These are phyloP conservation scores for Neonectria magnoliae DNA, from an alignment of 2,329 filamentous ascomycete species.

Conservation along the genomic window DNA sequence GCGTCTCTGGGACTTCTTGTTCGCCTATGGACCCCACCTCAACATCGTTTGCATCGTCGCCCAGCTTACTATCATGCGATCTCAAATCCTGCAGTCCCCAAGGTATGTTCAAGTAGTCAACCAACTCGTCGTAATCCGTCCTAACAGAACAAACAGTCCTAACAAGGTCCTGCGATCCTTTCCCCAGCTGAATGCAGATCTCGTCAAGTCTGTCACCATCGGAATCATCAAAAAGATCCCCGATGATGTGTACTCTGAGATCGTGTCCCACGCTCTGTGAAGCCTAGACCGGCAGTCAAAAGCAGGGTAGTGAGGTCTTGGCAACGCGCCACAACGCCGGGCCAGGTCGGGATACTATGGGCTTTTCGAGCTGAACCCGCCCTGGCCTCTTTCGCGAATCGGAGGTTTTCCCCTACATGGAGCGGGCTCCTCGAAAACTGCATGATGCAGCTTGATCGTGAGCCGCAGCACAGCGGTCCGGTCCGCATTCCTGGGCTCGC, in stretches of 20 bases:
- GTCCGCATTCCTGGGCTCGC: conserved; percentile 12
- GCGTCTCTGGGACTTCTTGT: conserved; percentile 94
- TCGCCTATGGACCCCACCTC: conserved; percentile 93
- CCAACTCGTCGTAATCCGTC: background rate
- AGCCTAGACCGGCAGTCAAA: background rate
- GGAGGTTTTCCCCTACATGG: conserved; percentile 24
- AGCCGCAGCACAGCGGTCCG: conserved; percentile 7
- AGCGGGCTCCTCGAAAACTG: background rate
- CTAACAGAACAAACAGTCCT: conserved; percentile 68
- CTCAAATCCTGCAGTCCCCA: conserved; percentile 82
- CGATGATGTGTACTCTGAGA: conserved; percentile 87
- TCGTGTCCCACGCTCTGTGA: conserved; percentile 84
- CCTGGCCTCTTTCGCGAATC: conserved; percentile 21
- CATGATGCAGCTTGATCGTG: conserved; percentile 15
- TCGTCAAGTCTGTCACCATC: conserved; percentile 86
- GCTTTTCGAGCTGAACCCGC: conserved; percentile 27
- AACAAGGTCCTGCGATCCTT: conserved; percentile 92
- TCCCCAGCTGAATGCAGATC: conserved; percentile 82
- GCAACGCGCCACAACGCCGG: conserved; percentile 6
- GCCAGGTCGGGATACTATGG: conserved; percentile 16
- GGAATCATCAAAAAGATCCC: conserved; percentile 91
- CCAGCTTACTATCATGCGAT: conserved; percentile 88
- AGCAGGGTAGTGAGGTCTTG: background rate
- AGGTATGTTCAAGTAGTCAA: conserved; percentile 65
- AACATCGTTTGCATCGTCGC: conserved; percentile 98